Percentiles rank a stretch among this genome's conserved stretches.
These are phyloP conservation scores for Fusarium sp. DNA, from an alignment of 2,329 filamentous ascomycete genomes.

Conservation along the genomic window DNA sequence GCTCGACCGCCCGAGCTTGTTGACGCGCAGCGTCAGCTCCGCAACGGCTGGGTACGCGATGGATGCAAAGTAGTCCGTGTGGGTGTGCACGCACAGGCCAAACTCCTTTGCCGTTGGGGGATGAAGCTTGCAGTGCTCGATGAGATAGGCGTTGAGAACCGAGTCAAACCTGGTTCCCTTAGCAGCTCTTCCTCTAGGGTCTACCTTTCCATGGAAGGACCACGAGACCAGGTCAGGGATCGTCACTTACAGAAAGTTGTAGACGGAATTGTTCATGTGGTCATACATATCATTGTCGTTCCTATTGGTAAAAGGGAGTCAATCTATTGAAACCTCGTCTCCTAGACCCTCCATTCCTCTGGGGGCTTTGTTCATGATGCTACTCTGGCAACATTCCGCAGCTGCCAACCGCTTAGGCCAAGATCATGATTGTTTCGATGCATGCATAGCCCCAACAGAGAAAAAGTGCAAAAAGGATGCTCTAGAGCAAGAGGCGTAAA, in stretches of 20 bases:
- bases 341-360: slow-evolving; percentile 17
- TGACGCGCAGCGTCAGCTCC: slow-evolving; percentile 84
- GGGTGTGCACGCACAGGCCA: slow-evolving; percentile 85
- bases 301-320: slow-evolving; percentile 61
- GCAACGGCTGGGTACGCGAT: slow-evolving; percentile 85
- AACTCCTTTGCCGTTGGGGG: slow-evolving; percentile 79
- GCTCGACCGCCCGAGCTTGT: slow-evolving; percentile 86
- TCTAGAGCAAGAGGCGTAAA: slow-evolving; percentile 11
- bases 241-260: slow-evolving; percentile 75
- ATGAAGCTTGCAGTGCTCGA: slow-evolving; percentile 79
- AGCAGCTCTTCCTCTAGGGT: not conserved
- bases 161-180: slow-evolving; percentile 78
- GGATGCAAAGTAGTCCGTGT: slow-evolving; percentile 86
- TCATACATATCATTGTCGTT: slow-evolving; percentile 95
- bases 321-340: slow-evolving; percentile 14
- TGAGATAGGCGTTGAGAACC: slow-evolving; percentile 89
- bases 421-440: not conserved
- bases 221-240: slow-evolving; percentile 1
- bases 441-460: not conserved
- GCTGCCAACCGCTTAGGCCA: slow-evolving; percentile 5
- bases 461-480: not conserved
- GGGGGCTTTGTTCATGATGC: slow-evolving; percentile 2
- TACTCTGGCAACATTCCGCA: slow-evolving; percentile 19
- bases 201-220: not conserved
- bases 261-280: slow-evolving; percentile 92